These are phyloP conservation scores for Colletotrichum tabaci DNA, from an alignment of 2,329 filamentous ascomycete species.

Conservation along the genomic window DNA sequence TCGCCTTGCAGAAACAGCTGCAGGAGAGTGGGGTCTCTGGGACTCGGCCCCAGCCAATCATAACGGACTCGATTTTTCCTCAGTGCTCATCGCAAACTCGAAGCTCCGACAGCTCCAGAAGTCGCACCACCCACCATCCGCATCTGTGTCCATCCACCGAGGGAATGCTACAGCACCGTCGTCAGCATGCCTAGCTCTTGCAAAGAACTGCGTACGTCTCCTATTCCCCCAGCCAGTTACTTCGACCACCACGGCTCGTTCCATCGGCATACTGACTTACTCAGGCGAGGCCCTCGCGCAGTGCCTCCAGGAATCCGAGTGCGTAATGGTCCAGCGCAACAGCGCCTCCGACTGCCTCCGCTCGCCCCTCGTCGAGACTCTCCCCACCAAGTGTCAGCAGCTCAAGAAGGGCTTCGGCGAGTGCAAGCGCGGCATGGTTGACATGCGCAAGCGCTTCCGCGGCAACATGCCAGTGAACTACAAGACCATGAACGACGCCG, in stretches of 20 bases:
- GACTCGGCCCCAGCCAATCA: constrained; percentile 21
- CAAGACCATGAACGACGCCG: constrained; percentile 71
- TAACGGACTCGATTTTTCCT: background rate
- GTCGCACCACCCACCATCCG: constrained; percentile 35
- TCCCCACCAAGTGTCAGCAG: constrained; percentile 92
- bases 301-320: constrained; percentile 97
- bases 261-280: constrained; percentile 16
- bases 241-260: constrained; percentile 3
- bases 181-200: constrained; percentile 91
- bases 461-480: constrained; percentile 90
- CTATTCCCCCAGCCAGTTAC: constrained; percentile 8
- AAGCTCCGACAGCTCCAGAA: constrained; percentile 34
- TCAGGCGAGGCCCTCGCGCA: constrained; percentile 90
- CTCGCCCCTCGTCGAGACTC: constrained; percentile 82
- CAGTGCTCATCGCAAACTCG: constrained; percentile 45
- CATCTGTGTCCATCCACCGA: constrained; percentile 21
- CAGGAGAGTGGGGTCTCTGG: constrained; percentile 13
- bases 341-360: constrained; percentile 90
- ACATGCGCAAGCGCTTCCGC: constrained; percentile 98
- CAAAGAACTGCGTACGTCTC: constrained; percentile 89
- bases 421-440: constrained; percentile 95
- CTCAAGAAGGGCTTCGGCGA: constrained; percentile 93
- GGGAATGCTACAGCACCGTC: constrained; percentile 39
- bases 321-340: constrained; percentile 93
- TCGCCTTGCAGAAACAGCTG: constrained; percentile 37